Evolutionary conservation across 129 eudicot species (phyloP).

Genomic region (Flaveria bidentis): DNA sequence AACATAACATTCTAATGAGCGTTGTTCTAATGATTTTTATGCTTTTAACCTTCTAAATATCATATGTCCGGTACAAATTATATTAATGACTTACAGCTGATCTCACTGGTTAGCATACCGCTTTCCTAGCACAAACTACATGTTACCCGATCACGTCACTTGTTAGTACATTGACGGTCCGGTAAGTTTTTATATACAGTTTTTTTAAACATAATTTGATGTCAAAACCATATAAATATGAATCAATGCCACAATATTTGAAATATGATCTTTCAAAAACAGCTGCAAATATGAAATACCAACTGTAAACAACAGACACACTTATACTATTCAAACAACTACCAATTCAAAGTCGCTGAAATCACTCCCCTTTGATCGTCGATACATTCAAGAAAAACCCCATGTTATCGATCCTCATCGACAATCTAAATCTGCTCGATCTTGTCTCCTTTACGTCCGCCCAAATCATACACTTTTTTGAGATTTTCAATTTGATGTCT

Average conservation of each 20-base stretch:
- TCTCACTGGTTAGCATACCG: too few relatives aligned
- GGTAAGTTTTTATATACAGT: too few relatives aligned
- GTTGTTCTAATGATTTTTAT: too few relatives aligned
- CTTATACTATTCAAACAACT: neutral
- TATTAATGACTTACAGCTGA: too few relatives aligned
- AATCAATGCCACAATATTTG: neutral
- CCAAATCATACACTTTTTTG: neutral
- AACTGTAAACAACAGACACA: slow-evolving; percentile 20
- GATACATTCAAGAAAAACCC: slow-evolving; percentile 38
- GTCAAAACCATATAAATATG: neutral
- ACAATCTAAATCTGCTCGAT: neutral
- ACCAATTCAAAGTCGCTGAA: neutral
- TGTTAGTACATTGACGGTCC: too few relatives aligned
- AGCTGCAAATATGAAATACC: neutral
- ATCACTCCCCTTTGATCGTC: slow-evolving; percentile 5
- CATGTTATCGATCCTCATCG: slow-evolving; percentile 29
- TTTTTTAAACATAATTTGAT: neutral
- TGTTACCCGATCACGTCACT: too few relatives aligned
- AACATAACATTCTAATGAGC: too few relatives aligned
- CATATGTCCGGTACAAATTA: too few relatives aligned
- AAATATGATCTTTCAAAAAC: neutral
- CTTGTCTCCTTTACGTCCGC: slow-evolving; percentile 1
- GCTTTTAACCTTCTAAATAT: too few relatives aligned
- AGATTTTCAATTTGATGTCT: slow-evolving; percentile 7
- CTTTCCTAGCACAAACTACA: too few relatives aligned